Evolutionary conservation across 352 stramenopile species (phyloP).

Genomic region (Pythium rhizo-oryzae): DNA sequence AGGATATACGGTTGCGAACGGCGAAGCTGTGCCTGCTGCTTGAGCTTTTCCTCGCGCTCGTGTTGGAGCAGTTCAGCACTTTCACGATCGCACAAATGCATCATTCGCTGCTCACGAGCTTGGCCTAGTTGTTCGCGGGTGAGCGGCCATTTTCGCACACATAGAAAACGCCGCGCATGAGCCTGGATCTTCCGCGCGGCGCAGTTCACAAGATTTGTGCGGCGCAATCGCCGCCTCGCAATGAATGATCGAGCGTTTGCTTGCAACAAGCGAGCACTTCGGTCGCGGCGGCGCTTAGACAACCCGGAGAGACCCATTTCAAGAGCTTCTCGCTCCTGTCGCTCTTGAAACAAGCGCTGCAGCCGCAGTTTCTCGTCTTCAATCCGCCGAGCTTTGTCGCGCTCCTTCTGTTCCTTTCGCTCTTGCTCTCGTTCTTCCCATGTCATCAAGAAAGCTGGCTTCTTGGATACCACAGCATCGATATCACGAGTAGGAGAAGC

Average conservation of each 20-base stretch:
- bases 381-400: slow-evolving; percentile 58
- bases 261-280: slow-evolving; percentile 35
- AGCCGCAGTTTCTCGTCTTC: slow-evolving; percentile 64
- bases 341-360: slow-evolving; percentile 40
- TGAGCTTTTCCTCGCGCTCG: slow-evolving; percentile 1
- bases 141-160: slow-evolving; percentile 29
- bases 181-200: slow-evolving; percentile 38
- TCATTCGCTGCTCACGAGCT: slow-evolving; percentile 29
- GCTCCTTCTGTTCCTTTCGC: slow-evolving; percentile 59
- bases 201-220: neutral
- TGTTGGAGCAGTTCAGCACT: neutral
- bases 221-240: neutral
- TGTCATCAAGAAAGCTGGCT: slow-evolving; percentile 63
- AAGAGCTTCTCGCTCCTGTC: slow-evolving; percentile 23
- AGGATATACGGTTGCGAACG: neutral
- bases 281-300: slow-evolving; percentile 24
- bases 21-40: neutral
- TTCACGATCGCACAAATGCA: slow-evolving; percentile 45
- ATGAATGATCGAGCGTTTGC: slow-evolving; percentile 29
- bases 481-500: neutral
- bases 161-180: slow-evolving; percentile 33
- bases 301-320: slow-evolving; percentile 22
- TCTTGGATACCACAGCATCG: slow-evolving; percentile 36
- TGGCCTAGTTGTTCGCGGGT: slow-evolving; percentile 22
- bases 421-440: slow-evolving; percentile 76